Conservation (phyloP, 208 protist species). For the Crithidia sp. region DNA sequence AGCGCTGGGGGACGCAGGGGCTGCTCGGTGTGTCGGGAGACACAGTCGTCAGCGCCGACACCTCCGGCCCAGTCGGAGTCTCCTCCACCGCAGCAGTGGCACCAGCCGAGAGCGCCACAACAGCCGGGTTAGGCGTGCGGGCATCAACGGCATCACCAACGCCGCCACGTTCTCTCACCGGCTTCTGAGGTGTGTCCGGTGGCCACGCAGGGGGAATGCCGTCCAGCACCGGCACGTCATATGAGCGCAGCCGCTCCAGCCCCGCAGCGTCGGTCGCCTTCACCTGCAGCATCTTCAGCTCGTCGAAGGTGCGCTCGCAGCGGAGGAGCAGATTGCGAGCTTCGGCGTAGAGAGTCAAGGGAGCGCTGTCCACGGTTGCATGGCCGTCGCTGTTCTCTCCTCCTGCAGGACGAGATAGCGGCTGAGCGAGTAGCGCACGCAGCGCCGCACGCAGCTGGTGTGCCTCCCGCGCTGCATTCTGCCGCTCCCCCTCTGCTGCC, state of each 20-base stretch:
- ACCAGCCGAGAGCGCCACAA: not conserved
- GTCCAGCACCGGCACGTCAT: constrained; percentile 29
- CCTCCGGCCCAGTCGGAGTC: constrained; percentile 13
- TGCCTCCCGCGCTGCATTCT: constrained; percentile 4
- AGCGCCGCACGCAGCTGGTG: constrained; percentile 30
- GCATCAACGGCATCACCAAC: not conserved
- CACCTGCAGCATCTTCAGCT: constrained; percentile 37
- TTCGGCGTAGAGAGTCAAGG: constrained; percentile 24
- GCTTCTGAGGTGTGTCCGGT: not conserved
- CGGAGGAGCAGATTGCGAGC: constrained; percentile 14
- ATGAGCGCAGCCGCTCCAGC: constrained; percentile 19
- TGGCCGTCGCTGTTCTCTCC: not conserved
- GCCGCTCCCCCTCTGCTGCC: constrained; percentile 25
- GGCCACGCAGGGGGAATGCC: constrained; percentile 29
- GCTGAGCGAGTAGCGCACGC: constrained; percentile 10
- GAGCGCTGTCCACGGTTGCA: not conserved
- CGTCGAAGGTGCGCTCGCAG: constrained; percentile 22
- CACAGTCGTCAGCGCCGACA: constrained; percentile 21
- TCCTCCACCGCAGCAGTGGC: not conserved
- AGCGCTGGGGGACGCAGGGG: not conserved
- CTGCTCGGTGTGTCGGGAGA: constrained; percentile 27
- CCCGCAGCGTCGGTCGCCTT: constrained; percentile 17
- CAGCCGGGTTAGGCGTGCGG: not conserved
- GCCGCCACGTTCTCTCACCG: not conserved
- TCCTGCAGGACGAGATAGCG: not conserved